Evolutionary conservation across 352 stramenopile genomes (phyloP), one percentile per base, ranked within the genome.

Genomic region (Globisporangium heterothallicum): DNA sequence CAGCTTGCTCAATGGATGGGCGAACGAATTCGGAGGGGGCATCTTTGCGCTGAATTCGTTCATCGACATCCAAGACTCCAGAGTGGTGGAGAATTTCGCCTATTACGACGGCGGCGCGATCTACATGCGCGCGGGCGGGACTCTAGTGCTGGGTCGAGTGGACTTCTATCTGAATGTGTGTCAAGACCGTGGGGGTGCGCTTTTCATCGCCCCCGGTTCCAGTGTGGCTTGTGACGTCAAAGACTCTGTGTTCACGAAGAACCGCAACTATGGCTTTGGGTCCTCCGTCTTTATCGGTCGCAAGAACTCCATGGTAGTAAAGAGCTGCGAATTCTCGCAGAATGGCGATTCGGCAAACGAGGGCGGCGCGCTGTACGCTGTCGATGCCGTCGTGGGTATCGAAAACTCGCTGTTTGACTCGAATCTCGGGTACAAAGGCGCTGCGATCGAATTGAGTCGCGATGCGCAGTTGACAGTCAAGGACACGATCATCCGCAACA

Each of bases 41-140:
- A 58, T 90, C 19, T 86, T 67, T 49, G 62, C 53, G 9, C 64
- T 60, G 14, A 64, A 58, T 24, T 59, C 52, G 0, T n/a, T 25
- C 0, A 26, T 72, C 1, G 45, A 52, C 18, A 67, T 71, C 32
- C 58, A 40, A 18, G 24, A 54, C 21, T 79, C 58, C 10, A 35
- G 4, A n/a, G 53, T 84, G 36, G 50, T 34, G 4, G 43, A 65
- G 19, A 86, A 86, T 49, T 68, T 70, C 24, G 79, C 79, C 2
- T 74, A 75, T 19, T 87, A 84, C 41, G 69, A 81, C 41, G 79
- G 79, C 9, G 79, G 79, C 6, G 76, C 47, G 0, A 62, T 90
- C 10, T 84, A 73, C 41, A 65, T 86, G 32, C 70, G 55, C 30
- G 61, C 70, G 0, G 53, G 55, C 16, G 56, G 72, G 3, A 25